Conservation (phyloP, 2,329 filamentous ascomycete genomes). For the Verticillium tricorpus region DNA sequence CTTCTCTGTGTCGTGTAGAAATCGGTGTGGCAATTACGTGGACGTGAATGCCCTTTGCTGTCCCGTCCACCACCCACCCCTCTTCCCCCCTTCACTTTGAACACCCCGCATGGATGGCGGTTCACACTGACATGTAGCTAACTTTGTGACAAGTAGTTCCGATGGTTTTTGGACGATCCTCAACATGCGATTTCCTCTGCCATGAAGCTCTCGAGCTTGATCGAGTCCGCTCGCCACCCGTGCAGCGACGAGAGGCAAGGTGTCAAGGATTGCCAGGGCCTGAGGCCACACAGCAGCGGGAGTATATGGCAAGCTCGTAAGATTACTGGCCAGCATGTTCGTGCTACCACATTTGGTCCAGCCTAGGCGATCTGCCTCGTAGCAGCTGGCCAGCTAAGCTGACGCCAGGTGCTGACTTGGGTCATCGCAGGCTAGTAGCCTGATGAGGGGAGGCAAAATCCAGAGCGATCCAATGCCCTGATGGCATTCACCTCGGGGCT, state of each 20-base stretch:
- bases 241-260: background rate
- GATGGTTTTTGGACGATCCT: background rate
- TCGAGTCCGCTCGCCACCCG: background rate
- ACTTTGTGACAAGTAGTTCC: background rate
- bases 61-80: background rate
- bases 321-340: background rate
- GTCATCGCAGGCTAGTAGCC: background rate
- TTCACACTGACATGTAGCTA: background rate
- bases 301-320: background rate
- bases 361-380: background rate
- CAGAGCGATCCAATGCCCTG: background rate
- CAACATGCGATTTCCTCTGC: background rate
- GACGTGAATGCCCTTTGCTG: background rate
- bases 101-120: background rate
- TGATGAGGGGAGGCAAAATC: background rate
- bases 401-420: background rate
- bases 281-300: background rate
- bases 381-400: background rate
- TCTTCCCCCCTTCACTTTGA: background rate
- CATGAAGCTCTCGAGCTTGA: background rate
- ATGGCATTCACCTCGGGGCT: background rate
- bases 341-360: background rate
- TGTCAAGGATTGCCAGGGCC: background rate
- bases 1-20: background rate
- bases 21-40: background rate